Evolutionary conservation across 257 asterid species (phyloP).

Genomic region (Paulownia fortunei): DNA sequence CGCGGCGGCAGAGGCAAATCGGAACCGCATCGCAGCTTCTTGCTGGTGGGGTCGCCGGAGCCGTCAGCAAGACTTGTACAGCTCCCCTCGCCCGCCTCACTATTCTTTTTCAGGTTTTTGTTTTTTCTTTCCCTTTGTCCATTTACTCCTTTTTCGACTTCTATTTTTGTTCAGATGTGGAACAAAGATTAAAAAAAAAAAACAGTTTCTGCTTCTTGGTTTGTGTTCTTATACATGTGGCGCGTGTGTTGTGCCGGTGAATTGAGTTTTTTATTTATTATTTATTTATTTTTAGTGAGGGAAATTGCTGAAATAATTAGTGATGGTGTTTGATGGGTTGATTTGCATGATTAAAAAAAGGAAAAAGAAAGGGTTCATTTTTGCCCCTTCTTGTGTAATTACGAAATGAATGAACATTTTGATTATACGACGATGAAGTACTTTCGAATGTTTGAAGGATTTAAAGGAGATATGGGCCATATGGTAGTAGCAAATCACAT

Average conservation of each 20-base stretch:
- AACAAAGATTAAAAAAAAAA: neutral
- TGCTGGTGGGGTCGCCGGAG: conserved; percentile 93
- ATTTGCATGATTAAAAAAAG: neutral
- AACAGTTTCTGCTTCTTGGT: neutral
- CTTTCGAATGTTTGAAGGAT: neutral
- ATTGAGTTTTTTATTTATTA: neutral
- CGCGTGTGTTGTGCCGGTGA: neutral
- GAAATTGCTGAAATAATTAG: conserved; percentile 6
- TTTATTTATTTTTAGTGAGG: neutral
- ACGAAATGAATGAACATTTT: neutral
- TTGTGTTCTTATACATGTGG: neutral
- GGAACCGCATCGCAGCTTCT: conserved; percentile 75
- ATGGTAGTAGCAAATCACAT: neutral
- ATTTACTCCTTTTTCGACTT: neutral
- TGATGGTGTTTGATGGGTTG: conserved; percentile 17
- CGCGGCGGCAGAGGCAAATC: conserved; percentile 52
- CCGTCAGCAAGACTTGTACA: conserved; percentile 87
- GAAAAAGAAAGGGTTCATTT: neutral
- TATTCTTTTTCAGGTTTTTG: conserved; percentile 72
- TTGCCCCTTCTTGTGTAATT: neutral
- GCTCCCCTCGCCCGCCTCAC: conserved; percentile 93
- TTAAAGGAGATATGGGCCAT: neutral
- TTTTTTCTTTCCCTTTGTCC: neutral
- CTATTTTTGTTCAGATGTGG: neutral
- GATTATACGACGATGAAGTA: neutral